These are phyloP conservation scores for Kluyveromyces dobzhanskii DNA, from an alignment of 805 yeast genomes.

Conservation along the genomic window DNA sequence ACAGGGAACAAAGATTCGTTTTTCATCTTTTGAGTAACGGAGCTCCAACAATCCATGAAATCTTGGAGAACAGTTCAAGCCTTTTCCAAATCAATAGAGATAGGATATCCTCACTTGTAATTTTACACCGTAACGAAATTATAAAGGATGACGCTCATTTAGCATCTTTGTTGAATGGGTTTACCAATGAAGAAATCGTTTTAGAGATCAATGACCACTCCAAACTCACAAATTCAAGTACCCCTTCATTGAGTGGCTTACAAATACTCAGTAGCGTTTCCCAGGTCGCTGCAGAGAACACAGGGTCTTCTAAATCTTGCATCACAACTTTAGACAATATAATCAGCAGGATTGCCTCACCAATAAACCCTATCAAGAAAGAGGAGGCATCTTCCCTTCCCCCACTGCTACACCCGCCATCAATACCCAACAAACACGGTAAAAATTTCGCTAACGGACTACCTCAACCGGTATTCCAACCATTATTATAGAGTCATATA, in stretches of 20 bases:
- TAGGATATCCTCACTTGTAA: slow-evolving; percentile 9
- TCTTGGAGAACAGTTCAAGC: slow-evolving; percentile 66
- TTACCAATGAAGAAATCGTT: slow-evolving; percentile 29
- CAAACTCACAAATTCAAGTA: slow-evolving; percentile 2
- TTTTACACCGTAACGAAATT: slow-evolving; percentile 18
- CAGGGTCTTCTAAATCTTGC: slow-evolving; percentile 6
- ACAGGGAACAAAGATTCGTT: slow-evolving; percentile 51
- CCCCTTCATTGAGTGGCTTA: slow-evolving; percentile 16
- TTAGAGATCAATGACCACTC: slow-evolving; percentile 31
- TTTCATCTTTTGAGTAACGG: slow-evolving; percentile 59
- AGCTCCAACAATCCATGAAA: slow-evolving; percentile 71
- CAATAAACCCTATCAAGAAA: slow-evolving; percentile 3
- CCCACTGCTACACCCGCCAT: slow-evolving; percentile 1
- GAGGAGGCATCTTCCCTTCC: background rate
- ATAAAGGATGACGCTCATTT: slow-evolving; percentile 40
- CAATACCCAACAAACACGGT: slow-evolving; percentile 7
- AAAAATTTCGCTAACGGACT: slow-evolving; percentile 21
- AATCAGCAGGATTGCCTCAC: slow-evolving; percentile 14
- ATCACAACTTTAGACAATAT: slow-evolving; percentile 15
- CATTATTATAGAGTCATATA: slow-evolving; percentile 13
- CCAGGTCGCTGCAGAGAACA: slow-evolving; percentile 2
- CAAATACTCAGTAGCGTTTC: slow-evolving; percentile 26
- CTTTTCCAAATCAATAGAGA: slow-evolving; percentile 49
- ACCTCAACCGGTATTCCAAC: slow-evolving; percentile 28
- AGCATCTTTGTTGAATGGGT: slow-evolving; percentile 35